Conservation (phyloP, 495 filamentous ascomycete genomes). For the Talaromyces proteolyticus region DNA sequence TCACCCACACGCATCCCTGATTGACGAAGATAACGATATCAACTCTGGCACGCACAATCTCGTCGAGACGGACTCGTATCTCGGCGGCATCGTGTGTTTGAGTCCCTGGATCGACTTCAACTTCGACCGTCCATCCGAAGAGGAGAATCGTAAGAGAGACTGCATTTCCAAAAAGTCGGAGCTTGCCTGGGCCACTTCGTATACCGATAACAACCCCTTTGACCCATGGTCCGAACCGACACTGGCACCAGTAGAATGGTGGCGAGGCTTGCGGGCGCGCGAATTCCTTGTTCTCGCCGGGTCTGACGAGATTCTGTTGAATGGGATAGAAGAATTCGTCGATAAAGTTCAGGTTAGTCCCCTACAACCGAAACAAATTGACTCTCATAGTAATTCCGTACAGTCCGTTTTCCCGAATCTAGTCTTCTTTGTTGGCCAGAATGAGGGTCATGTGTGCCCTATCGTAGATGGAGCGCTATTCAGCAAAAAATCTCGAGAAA, state of each 20-base stretch:
- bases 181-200: constrained; percentile 35
- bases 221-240: constrained; percentile 54
- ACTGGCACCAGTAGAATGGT: constrained; percentile 47
- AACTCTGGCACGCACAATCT: constrained; percentile 24
- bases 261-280: constrained; percentile 39
- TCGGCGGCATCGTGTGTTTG: constrained; percentile 45
- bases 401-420: constrained; percentile 17
- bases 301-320: constrained; percentile 50
- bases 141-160: constrained; percentile 44
- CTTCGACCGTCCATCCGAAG: constrained; percentile 27
- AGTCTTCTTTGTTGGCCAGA: constrained; percentile 22
- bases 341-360: not conserved
- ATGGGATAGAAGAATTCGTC: constrained; percentile 36
- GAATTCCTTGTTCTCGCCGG: constrained; percentile 48
- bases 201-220: constrained; percentile 30
- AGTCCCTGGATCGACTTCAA: constrained; percentile 52
- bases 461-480: constrained; percentile 12
- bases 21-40: not conserved
- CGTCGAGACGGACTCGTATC: constrained; percentile 17
- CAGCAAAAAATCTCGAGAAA: not conserved
- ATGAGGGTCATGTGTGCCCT: constrained; percentile 29
- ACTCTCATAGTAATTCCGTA: constrained; percentile 16
- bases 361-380: not conserved
- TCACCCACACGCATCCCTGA: constrained; percentile 33
- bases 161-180: constrained; percentile 24